A percentile compares a stretch with the other conserved stretches of the same genome.
Evolutionary conservation across 169 alveolate genomes (phyloP).

Genomic region (Cryptosporidium tyzzeri): DNA sequence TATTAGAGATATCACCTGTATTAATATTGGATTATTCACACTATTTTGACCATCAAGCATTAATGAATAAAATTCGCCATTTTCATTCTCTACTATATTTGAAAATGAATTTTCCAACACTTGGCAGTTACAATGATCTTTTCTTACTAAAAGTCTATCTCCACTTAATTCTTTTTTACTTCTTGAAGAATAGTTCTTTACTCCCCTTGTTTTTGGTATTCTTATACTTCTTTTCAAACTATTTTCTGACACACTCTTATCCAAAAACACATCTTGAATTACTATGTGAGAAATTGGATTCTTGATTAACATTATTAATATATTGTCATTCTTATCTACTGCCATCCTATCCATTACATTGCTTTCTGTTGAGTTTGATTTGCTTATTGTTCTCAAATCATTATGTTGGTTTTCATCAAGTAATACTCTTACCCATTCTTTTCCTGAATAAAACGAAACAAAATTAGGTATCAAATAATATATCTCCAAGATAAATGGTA

Average conservation of each 20-base stretch:
- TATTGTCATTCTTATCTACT: slow-evolving; percentile 2
- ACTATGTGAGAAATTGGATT: not conserved
- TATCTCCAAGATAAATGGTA: slow-evolving; percentile 42
- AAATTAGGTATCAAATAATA: slow-evolving; percentile 54
- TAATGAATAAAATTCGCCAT: not conserved
- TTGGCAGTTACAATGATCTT: slow-evolving; percentile 38
- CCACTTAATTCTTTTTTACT: not conserved
- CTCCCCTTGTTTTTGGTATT: not conserved
- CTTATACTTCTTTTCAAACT: not conserved
- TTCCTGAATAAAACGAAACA: slow-evolving; percentile 13
- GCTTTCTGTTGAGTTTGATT: not conserved
- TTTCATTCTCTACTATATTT: not conserved
- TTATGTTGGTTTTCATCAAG: not conserved
- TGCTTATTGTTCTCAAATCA: not conserved
- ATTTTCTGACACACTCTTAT: not conserved
- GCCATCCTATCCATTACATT: not conserved
- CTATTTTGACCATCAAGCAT: slow-evolving; percentile 36
- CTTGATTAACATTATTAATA: slow-evolving; percentile 5
- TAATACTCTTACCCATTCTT: slow-evolving; percentile 53
- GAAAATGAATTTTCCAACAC: not conserved
- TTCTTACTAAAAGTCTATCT: slow-evolving; percentile 19
- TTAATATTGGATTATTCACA: slow-evolving; percentile 17
- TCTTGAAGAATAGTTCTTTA: not conserved
- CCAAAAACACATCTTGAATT: not conserved
- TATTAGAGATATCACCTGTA: slow-evolving; percentile 33